Evolutionary conservation across 2,329 filamentous ascomycete species (phyloP).

Genomic region (Colletotrichum liriopes): DNA sequence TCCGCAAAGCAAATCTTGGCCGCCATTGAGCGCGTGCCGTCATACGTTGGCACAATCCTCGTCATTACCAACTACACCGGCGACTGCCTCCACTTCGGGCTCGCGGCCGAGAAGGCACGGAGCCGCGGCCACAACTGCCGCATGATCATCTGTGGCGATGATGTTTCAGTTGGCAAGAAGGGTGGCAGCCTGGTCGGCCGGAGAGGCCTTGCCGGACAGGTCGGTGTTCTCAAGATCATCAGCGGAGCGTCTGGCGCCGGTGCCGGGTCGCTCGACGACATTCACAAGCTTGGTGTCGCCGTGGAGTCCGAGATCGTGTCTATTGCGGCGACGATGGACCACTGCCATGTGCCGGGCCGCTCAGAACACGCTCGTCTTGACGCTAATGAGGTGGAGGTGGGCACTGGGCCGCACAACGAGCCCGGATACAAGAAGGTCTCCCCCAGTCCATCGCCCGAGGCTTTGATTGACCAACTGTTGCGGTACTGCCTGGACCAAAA

Average conservation of each 20-base stretch:
- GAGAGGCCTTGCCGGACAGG: constrained; percentile 73
- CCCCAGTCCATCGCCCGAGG: constrained; percentile 64
- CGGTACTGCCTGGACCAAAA: constrained; percentile 72
- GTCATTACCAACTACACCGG: constrained; percentile 78
- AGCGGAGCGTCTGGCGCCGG: constrained; percentile 63
- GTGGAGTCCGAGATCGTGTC: constrained; percentile 69
- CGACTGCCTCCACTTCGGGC: constrained; percentile 74
- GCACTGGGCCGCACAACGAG: constrained; percentile 78
- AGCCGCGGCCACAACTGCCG: constrained; percentile 68
- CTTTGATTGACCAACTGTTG: constrained; percentile 71
- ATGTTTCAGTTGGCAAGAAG: constrained; percentile 74
- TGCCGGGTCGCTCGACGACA: constrained; percentile 64
- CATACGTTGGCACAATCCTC: constrained; percentile 69
- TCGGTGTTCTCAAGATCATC: constrained; percentile 72
- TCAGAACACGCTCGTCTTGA: constrained; percentile 64
- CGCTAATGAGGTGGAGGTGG: constrained; percentile 71
- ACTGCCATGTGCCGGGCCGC: constrained; percentile 72
- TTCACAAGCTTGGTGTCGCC: constrained; percentile 66
- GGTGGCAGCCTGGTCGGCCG: constrained; percentile 70
- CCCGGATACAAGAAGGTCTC: constrained; percentile 72
- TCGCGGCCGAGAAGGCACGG: constrained; percentile 72
- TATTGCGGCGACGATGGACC: constrained; percentile 72
- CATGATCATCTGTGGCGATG: constrained; percentile 75
- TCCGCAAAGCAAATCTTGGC: constrained; percentile 75
- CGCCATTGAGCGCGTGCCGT: constrained; percentile 70